Base-by-base conservation (phyloP, 495 filamentous ascomycete species). In the Penicillium salamii region DNA sequence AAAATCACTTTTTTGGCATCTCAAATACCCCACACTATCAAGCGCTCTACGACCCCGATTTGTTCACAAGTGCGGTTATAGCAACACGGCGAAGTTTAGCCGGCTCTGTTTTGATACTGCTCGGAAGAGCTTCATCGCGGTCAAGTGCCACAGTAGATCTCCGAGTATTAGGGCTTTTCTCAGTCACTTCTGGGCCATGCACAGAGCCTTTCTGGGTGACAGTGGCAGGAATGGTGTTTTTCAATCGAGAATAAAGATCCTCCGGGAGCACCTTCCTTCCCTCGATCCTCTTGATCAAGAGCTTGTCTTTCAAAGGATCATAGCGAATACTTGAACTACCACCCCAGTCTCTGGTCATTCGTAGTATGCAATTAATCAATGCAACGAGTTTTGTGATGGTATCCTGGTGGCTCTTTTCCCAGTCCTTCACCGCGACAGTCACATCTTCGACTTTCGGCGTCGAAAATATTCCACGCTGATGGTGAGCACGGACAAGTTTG, bases 401-500 rank as follows among this genome's bases (percentile, higher is more conserved):
- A 3, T 41, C 35, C 39, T 69, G 62, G 38, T 77, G 67, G 4
- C 20, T 18, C 17, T 54, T 29, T 55, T 78, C 68, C 75, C 75
- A 78, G 23, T 18, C 49, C 26, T 54, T 53, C 20, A 77, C 57
- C 15, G 61, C 43, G 18, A 11, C 15, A 5, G 66, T 41, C 28
- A 78, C 58, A 63, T 77, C 54, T 61, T 73, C 59, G 12, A 74
- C 66, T 29, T 66, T 21, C 41, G 71, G 60, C 7, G 20, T 18
- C 13, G 54, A 19, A 51, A 80, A 80, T 31, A 49, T 44, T n/a
- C 76, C 76, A 8, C 53, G 47, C 11, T 54, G 41, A 52, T 78
- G 72, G 41, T 78, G 77, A 6, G 72, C 77, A 26, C 73, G 68
- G 13, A 74, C 69, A 24, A 81, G 66, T 1, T 70, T 77, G 0